Conservation (phyloP, 2,329 filamentous ascomycete genomes). For the Aspergillus novoparasiticus region DNA sequence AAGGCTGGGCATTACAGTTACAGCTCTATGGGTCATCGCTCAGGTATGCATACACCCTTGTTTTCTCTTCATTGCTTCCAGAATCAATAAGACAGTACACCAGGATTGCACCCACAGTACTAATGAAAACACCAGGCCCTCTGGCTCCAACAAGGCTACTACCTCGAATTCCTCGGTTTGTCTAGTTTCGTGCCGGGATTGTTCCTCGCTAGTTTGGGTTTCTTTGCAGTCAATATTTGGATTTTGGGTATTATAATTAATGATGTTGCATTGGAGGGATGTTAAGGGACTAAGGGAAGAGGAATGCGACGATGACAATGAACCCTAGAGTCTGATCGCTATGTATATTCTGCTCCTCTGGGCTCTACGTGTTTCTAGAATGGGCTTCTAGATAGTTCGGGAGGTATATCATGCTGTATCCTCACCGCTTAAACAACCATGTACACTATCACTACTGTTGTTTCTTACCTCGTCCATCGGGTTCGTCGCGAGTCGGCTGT, state of each 20-base stretch:
- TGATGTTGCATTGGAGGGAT: conserved; percentile 54
- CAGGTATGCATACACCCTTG: conserved; percentile 54
- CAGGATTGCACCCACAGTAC: neutral
- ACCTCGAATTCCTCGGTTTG: conserved; percentile 75
- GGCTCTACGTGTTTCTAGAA: neutral
- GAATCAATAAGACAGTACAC: neutral
- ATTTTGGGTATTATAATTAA: conserved; percentile 77
- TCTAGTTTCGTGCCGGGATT: conserved; percentile 86
- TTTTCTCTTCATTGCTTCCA: neutral
- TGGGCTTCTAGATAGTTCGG: too few relatives aligned
- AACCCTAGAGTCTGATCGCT: neutral
- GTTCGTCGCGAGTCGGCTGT: too few relatives aligned
- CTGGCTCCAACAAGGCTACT: conserved; percentile 76
- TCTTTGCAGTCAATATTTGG: conserved; percentile 86
- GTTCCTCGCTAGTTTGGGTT: conserved; percentile 72
- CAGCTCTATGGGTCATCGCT: conserved; percentile 71
- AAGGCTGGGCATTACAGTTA: conserved; percentile 64
- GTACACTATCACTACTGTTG: too few relatives aligned
- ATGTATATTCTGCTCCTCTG: neutral
- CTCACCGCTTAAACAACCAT: too few relatives aligned
- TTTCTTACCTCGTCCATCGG: too few relatives aligned
- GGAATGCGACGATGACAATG: neutral
- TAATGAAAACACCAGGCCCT: conserved; percentile 47
- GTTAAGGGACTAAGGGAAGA: neutral
- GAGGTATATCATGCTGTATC: too few relatives aligned